Base-by-base conservation (phyloP, 1,284 basidiomycete species). In the Ustilago xerochloae region DNA sequence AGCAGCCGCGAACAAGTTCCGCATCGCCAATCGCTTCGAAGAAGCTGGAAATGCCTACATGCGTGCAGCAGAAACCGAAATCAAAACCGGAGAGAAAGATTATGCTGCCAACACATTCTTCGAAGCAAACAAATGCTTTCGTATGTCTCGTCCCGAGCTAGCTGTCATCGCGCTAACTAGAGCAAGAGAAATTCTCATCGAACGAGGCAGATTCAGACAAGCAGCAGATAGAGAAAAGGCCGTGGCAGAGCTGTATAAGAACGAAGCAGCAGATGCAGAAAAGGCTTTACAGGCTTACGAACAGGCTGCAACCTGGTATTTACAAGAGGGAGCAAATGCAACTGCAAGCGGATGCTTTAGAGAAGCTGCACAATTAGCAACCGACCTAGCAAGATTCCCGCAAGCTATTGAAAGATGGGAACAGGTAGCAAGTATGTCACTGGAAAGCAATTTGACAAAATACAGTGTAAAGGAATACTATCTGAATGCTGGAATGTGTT, bases 401-500 rank as follows among this genome's bases (percentile, higher is more conserved):
- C 88, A 90, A 68, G 94, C 97, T 3, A 93, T 98, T 79, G 88
- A 91, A 70, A 90, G 91, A 67, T 97, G 97, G 83, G 91, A 93
- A 81, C 90, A 92, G 80, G 94, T 99, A 46, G 97, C 95, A 2
- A 89, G 92, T 71, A 91, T 92, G 85, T 93, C 92, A 16, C 87
- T 99, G 49, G 87, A 87, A 3, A 94, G 92, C 53, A 88, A 91
- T 18, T 87, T 99, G 78, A 99, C 97, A n/a, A 94, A 94, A 85
- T 99, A 97, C 87, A 94, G 92, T 72, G 96, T 98, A 78, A 99
- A 98, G 86, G 96, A 99, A 81, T 97, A 97, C 85, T 98, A 94
- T 91, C 88, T 99, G 45, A 89, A 91, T 77, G 89, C 94, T 2
- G 90, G 90, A 32, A 86, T 99, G 26, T 99, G 96, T 84, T 92